Conservation (phyloP, 805 yeast species). For the Suhomyces prunicola region DNA sequence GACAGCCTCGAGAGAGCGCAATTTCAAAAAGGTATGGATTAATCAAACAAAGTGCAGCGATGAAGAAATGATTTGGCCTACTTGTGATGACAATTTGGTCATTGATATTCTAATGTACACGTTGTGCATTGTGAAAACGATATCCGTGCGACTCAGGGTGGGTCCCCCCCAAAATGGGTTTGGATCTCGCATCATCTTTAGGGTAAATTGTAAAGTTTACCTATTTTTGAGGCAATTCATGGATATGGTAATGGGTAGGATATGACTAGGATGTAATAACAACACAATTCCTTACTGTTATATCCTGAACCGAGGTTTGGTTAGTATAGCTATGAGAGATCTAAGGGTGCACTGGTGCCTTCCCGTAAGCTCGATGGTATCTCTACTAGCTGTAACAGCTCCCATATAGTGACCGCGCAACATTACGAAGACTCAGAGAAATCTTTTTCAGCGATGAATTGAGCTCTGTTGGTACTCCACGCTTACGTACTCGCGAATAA, state of each 20-base stretch:
- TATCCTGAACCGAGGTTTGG: neutral
- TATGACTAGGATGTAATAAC: neutral
- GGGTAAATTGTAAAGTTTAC: neutral
- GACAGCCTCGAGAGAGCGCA: neutral
- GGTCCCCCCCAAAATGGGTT: too few relatives aligned
- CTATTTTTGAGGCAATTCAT: neutral
- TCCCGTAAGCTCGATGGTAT: neutral
- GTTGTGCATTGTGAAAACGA: neutral
- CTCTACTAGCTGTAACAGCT: neutral
- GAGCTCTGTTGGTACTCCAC: neutral
- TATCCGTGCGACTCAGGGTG: too few relatives aligned
- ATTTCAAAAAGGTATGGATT: neutral
- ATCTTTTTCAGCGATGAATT: neutral
- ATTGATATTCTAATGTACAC: neutral
- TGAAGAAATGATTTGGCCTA: neutral
- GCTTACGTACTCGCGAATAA: neutral
- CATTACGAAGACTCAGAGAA: neutral
- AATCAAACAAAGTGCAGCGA: neutral
- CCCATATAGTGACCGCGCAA: neutral
- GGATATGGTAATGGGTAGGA: neutral
- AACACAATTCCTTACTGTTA: neutral
- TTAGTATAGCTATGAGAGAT: neutral
- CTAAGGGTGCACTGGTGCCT: neutral
- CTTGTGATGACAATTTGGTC: neutral
- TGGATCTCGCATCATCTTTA: neutral